A percentile compares a stretch with the other conserved stretches of the same genome.
Evolutionary conservation across 2,329 filamentous ascomycete genomes (phyloP).

Genomic region (Phialocephala sp.): DNA sequence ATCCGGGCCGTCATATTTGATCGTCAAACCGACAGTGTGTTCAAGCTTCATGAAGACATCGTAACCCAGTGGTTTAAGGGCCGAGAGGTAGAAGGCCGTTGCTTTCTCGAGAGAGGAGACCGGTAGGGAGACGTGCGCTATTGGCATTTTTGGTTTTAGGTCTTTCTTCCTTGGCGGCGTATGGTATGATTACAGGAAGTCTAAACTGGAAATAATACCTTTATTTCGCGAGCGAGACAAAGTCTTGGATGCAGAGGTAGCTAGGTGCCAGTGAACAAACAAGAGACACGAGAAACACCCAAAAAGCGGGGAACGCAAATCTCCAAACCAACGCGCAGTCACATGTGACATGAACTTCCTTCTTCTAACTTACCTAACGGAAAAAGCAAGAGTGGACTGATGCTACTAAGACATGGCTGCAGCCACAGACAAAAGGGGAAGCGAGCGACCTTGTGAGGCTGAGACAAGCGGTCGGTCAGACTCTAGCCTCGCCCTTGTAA

Average conservation of each 20-base stretch:
- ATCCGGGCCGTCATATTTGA: conserved; percentile 24
- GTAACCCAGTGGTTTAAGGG: conserved; percentile 27
- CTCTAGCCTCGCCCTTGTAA: not conserved
- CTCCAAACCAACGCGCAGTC: not conserved
- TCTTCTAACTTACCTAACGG: not conserved
- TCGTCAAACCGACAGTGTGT: conserved; percentile 10
- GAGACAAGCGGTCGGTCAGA: not conserved
- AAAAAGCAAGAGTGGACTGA: not conserved
- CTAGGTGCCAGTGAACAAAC: not conserved
- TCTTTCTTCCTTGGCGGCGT: not conserved
- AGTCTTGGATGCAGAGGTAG: not conserved
- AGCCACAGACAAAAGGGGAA: not conserved
- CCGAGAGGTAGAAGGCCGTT: conserved; percentile 24
- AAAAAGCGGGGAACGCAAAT: not conserved
- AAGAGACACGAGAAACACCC: not conserved
- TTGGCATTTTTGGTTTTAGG: conserved; percentile 23
- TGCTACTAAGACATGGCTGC: not conserved
- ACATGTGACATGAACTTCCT: not conserved
- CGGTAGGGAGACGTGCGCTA: conserved; percentile 30
- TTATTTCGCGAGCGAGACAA: not conserved
- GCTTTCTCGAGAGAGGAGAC: conserved; percentile 18
- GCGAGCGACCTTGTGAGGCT: not conserved
- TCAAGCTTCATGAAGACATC: conserved; percentile 19
- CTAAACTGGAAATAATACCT: not conserved
- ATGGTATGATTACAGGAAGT: not conserved